Conservation (phyloP, 176 grass and related monocot genomes). For the Aegilops sharonensis region DNA sequence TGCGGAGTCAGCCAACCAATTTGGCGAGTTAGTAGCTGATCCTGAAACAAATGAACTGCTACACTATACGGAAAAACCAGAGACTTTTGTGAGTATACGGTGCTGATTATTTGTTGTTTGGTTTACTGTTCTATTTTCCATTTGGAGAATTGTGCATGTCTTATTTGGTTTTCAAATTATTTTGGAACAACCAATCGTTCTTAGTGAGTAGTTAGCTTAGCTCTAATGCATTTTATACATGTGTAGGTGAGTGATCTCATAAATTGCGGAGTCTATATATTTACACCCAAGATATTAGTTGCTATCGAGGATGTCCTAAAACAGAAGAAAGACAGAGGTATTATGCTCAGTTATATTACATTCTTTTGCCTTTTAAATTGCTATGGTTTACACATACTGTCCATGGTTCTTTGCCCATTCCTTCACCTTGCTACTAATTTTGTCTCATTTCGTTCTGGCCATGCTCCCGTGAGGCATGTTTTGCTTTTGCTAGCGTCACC, state of each 20-base stretch:
- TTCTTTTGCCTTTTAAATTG: not conserved
- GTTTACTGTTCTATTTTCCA: slow-evolving; percentile 10
- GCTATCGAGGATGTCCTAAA: slow-evolving; percentile 88
- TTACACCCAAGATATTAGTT: slow-evolving; percentile 89
- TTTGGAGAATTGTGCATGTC: not conserved
- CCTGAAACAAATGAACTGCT: slow-evolving; percentile 92
- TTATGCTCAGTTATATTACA: not conserved
- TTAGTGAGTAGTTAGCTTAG: not conserved
- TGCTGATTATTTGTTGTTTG: slow-evolving; percentile 16
- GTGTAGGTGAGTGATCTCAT: slow-evolving; percentile 96
- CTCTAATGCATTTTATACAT: slow-evolving; percentile 25
- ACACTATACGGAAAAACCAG: slow-evolving; percentile 94
- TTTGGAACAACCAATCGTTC: not conserved
- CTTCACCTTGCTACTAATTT: not conserved
- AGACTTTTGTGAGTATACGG: slow-evolving; percentile 91
- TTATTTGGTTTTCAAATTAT: slow-evolving; percentile 3
- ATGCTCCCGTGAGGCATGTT: not conserved
- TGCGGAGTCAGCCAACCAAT: slow-evolving; percentile 93
- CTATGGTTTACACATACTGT: not conserved
- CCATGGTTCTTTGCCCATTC: not conserved
- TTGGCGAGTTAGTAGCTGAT: slow-evolving; percentile 98
- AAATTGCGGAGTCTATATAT: slow-evolving; percentile 99
- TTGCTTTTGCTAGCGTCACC: not conserved
- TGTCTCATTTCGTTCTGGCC: not conserved
- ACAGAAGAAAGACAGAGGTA: slow-evolving; percentile 92